Conservation (phyloP, 495 filamentous ascomycete genomes). For the Parathielavia hyrcaniae region DNA sequence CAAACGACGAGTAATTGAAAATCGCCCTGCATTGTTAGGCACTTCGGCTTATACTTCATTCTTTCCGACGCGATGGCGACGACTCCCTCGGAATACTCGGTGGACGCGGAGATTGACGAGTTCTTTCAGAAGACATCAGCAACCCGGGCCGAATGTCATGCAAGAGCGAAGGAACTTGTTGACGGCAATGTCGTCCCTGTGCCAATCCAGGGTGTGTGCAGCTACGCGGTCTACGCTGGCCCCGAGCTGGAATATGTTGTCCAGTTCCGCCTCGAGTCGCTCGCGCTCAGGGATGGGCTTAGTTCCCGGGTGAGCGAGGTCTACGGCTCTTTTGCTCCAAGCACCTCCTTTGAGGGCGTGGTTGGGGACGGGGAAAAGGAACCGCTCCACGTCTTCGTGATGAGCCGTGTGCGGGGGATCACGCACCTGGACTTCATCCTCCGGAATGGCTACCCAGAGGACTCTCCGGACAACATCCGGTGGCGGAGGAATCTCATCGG, state of each 20-base stretch:
- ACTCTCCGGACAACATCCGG: slow-evolving; percentile 5
- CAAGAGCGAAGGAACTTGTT: slow-evolving; percentile 29
- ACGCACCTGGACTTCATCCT: neutral
- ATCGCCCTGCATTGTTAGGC: neutral
- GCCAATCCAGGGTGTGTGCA: slow-evolving; percentile 38
- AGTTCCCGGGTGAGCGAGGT: neutral
- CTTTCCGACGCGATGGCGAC: slow-evolving; percentile 1
- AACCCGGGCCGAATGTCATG: slow-evolving; percentile 35
- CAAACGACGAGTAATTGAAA: neutral
- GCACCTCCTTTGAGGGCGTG: slow-evolving; percentile 1
- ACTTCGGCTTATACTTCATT: neutral
- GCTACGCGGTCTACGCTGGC: slow-evolving; percentile 42
- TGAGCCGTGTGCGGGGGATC: slow-evolving; percentile 1
- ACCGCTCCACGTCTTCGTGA: slow-evolving; percentile 8
- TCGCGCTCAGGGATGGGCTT: slow-evolving; percentile 7
- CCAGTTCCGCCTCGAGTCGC: slow-evolving; percentile 40
- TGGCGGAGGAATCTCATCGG: slow-evolving; percentile 9
- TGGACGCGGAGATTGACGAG: slow-evolving; percentile 33
- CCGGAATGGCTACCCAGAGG: slow-evolving; percentile 9
- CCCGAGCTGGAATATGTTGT: slow-evolving; percentile 32
- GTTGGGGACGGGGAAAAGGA: slow-evolving; percentile 1
- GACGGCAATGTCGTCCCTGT: slow-evolving; percentile 36
- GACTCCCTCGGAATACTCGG: slow-evolving; percentile 27
- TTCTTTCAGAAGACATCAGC: slow-evolving; percentile 39
- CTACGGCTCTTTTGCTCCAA: slow-evolving; percentile 4